Conservation (phyloP, 2,329 filamentous ascomycete species). For the Sordariomycetes sp. region DNA sequence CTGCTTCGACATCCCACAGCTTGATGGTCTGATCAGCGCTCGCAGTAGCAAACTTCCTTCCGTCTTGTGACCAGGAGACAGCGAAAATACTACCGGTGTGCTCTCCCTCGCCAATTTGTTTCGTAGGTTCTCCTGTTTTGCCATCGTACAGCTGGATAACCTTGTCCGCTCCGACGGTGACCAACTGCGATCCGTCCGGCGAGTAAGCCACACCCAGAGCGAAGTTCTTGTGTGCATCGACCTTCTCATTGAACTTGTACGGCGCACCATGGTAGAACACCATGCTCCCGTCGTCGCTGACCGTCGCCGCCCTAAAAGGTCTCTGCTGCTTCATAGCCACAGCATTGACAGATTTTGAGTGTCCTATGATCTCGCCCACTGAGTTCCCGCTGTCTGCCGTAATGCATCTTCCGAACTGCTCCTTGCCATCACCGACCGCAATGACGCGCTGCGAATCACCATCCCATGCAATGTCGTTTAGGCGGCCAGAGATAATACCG, state of each 20-base stretch:
- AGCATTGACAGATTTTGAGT: slow-evolving; percentile 83
- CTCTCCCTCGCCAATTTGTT: slow-evolving; percentile 68
- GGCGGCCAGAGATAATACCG: slow-evolving; percentile 83
- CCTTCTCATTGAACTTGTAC: slow-evolving; percentile 90
- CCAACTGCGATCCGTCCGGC: slow-evolving; percentile 72
- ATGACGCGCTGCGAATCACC: slow-evolving; percentile 95
- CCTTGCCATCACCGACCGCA: slow-evolving; percentile 89
- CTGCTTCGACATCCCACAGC: slow-evolving; percentile 82
- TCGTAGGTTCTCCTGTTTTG: slow-evolving; percentile 80
- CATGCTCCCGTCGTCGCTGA: slow-evolving; percentile 79
- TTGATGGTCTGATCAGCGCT: slow-evolving; percentile 93
- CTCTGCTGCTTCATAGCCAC: slow-evolving; percentile 84
- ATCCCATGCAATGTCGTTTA: slow-evolving; percentile 97
- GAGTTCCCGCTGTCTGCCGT: slow-evolving; percentile 94
- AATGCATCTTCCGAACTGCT: slow-evolving; percentile 88
- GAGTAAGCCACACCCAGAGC: slow-evolving; percentile 84
- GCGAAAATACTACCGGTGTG: slow-evolving; percentile 92
- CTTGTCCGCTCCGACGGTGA: slow-evolving; percentile 87
- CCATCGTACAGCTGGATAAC: slow-evolving; percentile 93
- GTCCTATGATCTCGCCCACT: slow-evolving; percentile 87
- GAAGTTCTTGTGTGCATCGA: slow-evolving; percentile 76
- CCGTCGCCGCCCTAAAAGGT: slow-evolving; percentile 85
- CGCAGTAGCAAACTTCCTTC: slow-evolving; percentile 78
- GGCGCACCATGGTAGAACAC: slow-evolving; percentile 91
- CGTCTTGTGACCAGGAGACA: slow-evolving; percentile 83